phyloP scores from a whole-genome alignment of 139 green algal genomes.

The Pycnococcus provasolii region DNA sequence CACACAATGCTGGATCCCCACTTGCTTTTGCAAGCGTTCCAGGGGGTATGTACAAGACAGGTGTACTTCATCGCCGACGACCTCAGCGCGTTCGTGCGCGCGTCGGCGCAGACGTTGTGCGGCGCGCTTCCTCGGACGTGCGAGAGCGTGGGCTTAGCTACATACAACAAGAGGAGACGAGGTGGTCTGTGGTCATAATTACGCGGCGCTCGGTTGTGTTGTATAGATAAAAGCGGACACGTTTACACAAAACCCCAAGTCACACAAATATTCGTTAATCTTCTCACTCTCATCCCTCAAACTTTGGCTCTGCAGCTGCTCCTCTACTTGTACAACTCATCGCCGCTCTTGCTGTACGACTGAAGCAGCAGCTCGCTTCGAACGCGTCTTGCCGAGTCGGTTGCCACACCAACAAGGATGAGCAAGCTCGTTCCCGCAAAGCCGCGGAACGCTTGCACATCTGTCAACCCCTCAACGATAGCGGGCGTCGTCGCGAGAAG shows the following conservation, averaged over 20 bases:
- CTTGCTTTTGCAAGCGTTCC: neutral
- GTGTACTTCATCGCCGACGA: neutral
- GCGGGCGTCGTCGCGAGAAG: conserved; percentile 71
- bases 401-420: conserved; percentile 84
- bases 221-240: no score
- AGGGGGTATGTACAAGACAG: neutral
- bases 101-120: neutral
- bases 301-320: no score
- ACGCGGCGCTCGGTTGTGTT: no score
- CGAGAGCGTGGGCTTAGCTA: no score
- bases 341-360: no score
- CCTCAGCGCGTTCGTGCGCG: neutral
- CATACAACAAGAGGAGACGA: no score
- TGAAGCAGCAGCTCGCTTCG: neutral
- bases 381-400: conserved; percentile 82
- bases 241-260: no score
- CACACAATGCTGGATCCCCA: neutral
- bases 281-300: no score
- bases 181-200: no score
- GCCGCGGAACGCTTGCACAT: conserved; percentile 73
- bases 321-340: no score
- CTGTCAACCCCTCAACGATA: conserved; percentile 54
- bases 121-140: neutral
- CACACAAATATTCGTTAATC: no score
- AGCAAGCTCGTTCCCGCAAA: conserved; percentile 93